A percentile compares a stretch with the other conserved stretches of the same genome.
Evolutionary conservation across 306 rosid species (phyloP).

Genomic region (Sechiopsis laciniata): DNA sequence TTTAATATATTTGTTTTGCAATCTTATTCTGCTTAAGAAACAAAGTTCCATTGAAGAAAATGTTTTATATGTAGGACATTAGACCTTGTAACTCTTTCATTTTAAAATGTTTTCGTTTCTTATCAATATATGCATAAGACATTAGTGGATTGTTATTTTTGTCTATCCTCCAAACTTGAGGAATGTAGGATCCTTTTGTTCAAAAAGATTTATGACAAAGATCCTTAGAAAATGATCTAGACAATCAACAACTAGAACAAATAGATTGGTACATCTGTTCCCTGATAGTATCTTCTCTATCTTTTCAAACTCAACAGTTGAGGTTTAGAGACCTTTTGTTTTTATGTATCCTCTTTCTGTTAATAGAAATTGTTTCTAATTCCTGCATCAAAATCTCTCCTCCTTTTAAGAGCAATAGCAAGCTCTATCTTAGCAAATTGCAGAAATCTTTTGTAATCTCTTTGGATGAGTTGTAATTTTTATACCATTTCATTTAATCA

Average conservation of each 20-base stretch:
- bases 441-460: no score
- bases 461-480: no score
- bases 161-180: background rate
- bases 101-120: no score
- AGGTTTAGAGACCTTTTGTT: background rate
- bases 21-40: background rate
- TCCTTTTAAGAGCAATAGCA: no score
- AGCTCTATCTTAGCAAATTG: no score
- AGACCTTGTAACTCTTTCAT: no score
- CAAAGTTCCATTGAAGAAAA: slow-evolving; percentile 5
- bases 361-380: background rate
- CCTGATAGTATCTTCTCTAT: background rate
- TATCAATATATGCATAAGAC: no score
- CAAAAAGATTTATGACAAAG: background rate
- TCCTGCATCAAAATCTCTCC: no score
- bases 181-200: background rate
- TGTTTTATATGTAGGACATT: background rate
- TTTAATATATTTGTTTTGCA: background rate
- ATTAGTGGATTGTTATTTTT: background rate
- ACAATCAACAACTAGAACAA: background rate
- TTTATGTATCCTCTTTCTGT: background rate
- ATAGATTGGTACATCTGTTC: slow-evolving; percentile 9
- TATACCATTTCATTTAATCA: no score
- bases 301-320: background rate
- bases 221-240: background rate